Evolutionary conservation across 768 basidiomycete species (phyloP).

Genomic region (Hortiboletus campestris): DNA sequence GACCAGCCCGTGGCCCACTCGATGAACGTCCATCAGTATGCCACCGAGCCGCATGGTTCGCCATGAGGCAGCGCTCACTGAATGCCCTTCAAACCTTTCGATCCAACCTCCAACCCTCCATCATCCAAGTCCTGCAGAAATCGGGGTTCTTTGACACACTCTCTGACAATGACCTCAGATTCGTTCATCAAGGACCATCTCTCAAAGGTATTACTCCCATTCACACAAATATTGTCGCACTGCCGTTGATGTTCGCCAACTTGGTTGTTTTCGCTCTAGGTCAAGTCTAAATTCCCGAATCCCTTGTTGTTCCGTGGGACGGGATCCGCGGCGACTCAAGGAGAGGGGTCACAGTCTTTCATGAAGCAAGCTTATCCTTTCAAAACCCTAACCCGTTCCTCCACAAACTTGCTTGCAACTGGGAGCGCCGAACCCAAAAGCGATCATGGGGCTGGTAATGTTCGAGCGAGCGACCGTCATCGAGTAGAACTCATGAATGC

Average conservation of each 20-base stretch:
- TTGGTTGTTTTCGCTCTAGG: constrained; percentile 2
- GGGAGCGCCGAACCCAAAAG: background rate
- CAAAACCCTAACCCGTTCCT: background rate
- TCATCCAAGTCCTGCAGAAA: constrained; percentile 6
- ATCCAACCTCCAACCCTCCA: constrained; percentile 6
- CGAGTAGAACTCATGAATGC: constrained; percentile 4
- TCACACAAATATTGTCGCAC: background rate
- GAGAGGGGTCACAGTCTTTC: background rate
- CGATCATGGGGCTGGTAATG: constrained; percentile 6
- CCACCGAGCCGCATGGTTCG: constrained; percentile 15
- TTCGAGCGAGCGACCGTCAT: background rate
- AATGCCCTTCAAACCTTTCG: constrained; percentile 2
- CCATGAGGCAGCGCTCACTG: constrained; percentile 23
- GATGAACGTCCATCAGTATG: background rate
- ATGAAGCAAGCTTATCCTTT: background rate
- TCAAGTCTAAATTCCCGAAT: background rate
- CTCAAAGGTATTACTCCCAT: constrained; percentile 9
- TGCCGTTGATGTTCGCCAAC: background rate
- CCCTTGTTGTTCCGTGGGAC: background rate
- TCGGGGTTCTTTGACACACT: background rate
- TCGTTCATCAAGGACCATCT: background rate
- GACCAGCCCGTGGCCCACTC: background rate
- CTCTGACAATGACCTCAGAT: constrained; percentile 9
- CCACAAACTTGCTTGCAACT: background rate
- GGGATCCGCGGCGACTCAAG: background rate